Percentiles rank a stretch among this genome's conserved stretches.
Evolutionary conservation across 192 early-diverging fungal species (phyloP).

Genomic region (Coemansia sp.): DNA sequence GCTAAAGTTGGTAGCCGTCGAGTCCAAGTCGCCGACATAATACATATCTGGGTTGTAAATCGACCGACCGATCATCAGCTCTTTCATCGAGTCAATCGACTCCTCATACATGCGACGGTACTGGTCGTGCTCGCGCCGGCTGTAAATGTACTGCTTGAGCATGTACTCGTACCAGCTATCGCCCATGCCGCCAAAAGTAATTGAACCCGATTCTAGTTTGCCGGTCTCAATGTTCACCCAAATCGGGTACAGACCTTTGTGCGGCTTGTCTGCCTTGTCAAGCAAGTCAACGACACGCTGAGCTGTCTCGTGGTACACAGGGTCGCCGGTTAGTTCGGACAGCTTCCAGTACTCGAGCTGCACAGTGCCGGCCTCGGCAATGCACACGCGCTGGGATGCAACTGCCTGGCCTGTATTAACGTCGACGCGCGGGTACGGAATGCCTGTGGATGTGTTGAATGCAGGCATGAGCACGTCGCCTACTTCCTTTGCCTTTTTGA

Average conservation of each 20-base stretch:
- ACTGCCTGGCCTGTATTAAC: conserved; percentile 43
- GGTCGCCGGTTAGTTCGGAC: conserved; percentile 73
- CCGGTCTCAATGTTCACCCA: conserved; percentile 50
- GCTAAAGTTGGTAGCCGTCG: conserved; percentile 41
- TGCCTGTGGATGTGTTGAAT: conserved; percentile 72
- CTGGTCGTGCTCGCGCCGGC: conserved; percentile 34
- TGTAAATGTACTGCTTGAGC: conserved; percentile 54
- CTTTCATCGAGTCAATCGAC: conserved; percentile 50
- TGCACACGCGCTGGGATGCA: conserved; percentile 18
- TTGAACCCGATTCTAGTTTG: conserved; percentile 34
- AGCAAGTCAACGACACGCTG: conserved; percentile 60
- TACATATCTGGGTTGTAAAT: conserved; percentile 41
- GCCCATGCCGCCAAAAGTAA: conserved; percentile 53
- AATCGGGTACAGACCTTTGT: conserved; percentile 62
- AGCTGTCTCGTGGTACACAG: conserved; percentile 61
- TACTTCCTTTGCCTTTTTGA: conserved; percentile 70
- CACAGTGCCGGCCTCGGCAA: conserved; percentile 75
- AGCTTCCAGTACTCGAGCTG: conserved; percentile 84
- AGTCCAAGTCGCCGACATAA: conserved; percentile 50
- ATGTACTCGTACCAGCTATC: conserved; percentile 59
- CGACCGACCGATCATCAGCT: conserved; percentile 43
- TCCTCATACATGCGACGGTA: conserved; percentile 55
- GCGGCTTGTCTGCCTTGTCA: conserved; percentile 35
- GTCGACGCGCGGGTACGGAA: conserved; percentile 67
- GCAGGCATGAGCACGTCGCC: conserved; percentile 68